These are phyloP conservation scores for Phytophthora cajani DNA, from an alignment of 352 stramenopile genomes.

Conservation along the genomic window DNA sequence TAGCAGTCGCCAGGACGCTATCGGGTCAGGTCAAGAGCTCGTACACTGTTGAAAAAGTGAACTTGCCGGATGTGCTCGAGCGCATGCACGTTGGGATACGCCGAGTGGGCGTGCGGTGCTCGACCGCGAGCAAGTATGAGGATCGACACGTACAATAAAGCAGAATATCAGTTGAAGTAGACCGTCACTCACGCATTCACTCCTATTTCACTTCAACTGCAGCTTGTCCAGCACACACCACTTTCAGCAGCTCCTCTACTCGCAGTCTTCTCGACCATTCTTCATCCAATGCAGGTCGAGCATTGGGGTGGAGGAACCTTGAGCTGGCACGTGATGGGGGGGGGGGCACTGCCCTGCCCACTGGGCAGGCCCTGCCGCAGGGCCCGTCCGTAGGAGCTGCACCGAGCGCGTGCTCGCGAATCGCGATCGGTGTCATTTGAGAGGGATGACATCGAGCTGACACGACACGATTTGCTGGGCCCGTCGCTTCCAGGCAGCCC, in stretches of 20 bases:
- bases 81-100: slow-evolving; percentile 45
- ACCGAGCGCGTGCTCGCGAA: neutral
- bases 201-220: neutral
- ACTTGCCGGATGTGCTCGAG: slow-evolving; percentile 51
- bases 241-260: neutral
- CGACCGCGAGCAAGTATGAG: slow-evolving; percentile 42
- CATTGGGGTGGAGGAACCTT: neutral
- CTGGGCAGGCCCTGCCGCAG: no score
- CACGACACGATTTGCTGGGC: slow-evolving; percentile 27
- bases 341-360: no score
- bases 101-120: slow-evolving; percentile 49
- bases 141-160: no score
- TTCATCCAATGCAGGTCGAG: neutral
- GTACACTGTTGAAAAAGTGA: slow-evolving; percentile 43
- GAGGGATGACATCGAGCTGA: slow-evolving; percentile 4
- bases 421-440: neutral
- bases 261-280: neutral
- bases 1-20: slow-evolving; percentile 62
- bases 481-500: slow-evolving; percentile 6
- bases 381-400: neutral
- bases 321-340: neutral
- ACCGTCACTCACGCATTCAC: neutral
- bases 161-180: no score
- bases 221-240: neutral
- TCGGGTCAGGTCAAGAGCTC: slow-evolving; percentile 53